These are phyloP conservation scores for Thielaviopsis euricoi DNA, from an alignment of 2,329 filamentous ascomycete species.

Conservation along the genomic window DNA sequence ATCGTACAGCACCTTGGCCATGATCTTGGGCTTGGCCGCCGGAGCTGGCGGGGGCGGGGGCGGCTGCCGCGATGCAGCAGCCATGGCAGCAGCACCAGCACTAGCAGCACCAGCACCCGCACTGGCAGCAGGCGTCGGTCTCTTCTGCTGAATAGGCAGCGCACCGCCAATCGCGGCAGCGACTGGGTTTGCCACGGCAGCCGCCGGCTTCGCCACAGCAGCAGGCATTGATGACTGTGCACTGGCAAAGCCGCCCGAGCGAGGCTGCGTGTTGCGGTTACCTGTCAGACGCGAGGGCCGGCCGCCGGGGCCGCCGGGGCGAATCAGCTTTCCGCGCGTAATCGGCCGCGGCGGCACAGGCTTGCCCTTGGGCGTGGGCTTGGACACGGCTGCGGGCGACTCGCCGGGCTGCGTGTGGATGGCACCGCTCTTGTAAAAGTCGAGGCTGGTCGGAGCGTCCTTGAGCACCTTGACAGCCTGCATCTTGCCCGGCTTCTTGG, in stretches of 20 bases:
- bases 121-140: neutral
- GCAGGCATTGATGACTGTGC: constrained; percentile 17
- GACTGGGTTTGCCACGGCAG: constrained; percentile 13
- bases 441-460: constrained; percentile 59
- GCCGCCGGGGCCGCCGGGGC: constrained; percentile 71
- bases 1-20: constrained; percentile 83
- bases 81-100: constrained; percentile 10
- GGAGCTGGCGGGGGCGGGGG: constrained; percentile 53
- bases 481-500: constrained; percentile 92
- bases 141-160: constrained; percentile 19
- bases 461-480: constrained; percentile 79
- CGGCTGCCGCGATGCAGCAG: constrained; percentile 33
- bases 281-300: constrained; percentile 55
- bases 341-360: constrained; percentile 78
- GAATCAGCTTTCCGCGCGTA: constrained; percentile 82
- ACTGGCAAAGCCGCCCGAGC: constrained; percentile 21
- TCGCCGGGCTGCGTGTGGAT: constrained; percentile 80
- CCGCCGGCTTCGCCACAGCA: constrained; percentile 14
- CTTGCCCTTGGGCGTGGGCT: constrained; percentile 73
- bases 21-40: constrained; percentile 43
- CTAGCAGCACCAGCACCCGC: constrained; percentile 2
- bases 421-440: constrained; percentile 85
- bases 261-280: constrained; percentile 28
- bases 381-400: constrained; percentile 64
- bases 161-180: constrained; percentile 12